Conservation (phyloP, 176 grass and related monocot species). For the Leersia perrieri region DNA sequence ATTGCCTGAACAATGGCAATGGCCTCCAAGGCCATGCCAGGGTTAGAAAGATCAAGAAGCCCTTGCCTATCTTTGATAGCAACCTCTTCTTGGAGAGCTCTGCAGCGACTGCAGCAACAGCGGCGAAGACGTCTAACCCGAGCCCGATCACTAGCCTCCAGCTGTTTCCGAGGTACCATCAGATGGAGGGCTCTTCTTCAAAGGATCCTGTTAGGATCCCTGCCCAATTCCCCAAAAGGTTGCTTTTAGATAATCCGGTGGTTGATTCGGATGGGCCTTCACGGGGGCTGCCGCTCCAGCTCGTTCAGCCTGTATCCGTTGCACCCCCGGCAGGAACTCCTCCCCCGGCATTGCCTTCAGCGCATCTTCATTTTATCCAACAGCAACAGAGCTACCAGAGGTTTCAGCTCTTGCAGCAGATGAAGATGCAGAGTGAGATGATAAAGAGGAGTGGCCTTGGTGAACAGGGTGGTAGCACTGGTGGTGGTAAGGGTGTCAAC, state of each 20-base stretch:
- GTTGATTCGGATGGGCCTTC: constrained; percentile 12
- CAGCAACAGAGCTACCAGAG: constrained; percentile 86
- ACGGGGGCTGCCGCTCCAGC: constrained; percentile 8
- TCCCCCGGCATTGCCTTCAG: constrained; percentile 36
- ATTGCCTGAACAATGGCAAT: constrained; percentile 36
- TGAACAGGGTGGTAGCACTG: constrained; percentile 32
- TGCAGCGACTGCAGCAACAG: background rate
- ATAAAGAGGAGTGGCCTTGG: constrained; percentile 49
- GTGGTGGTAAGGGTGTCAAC: constrained; percentile 45
- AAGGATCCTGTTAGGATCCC: constrained; percentile 58
- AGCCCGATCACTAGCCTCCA: constrained; percentile 55
- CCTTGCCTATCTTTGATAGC: constrained; percentile 59
- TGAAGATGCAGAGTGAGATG: constrained; percentile 83
- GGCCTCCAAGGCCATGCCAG: constrained; percentile 76
- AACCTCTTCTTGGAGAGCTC: constrained; percentile 70
- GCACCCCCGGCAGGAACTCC: constrained; percentile 24
- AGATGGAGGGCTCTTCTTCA: constrained; percentile 44
- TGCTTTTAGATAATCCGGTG: constrained; percentile 52
- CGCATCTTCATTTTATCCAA: constrained; percentile 78
- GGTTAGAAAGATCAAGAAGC: constrained; percentile 62
- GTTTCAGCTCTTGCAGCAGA: constrained; percentile 85
- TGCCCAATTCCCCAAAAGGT: constrained; percentile 51
- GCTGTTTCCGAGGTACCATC: constrained; percentile 56
- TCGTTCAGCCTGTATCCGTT: constrained; percentile 50
- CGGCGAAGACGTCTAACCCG: constrained; percentile 3